Percentiles rank a stretch among this genome's conserved stretches.
phyloP scores from a whole-genome alignment of 2,329 filamentous ascomycete genomes.

The Fusarium algeriense region DNA sequence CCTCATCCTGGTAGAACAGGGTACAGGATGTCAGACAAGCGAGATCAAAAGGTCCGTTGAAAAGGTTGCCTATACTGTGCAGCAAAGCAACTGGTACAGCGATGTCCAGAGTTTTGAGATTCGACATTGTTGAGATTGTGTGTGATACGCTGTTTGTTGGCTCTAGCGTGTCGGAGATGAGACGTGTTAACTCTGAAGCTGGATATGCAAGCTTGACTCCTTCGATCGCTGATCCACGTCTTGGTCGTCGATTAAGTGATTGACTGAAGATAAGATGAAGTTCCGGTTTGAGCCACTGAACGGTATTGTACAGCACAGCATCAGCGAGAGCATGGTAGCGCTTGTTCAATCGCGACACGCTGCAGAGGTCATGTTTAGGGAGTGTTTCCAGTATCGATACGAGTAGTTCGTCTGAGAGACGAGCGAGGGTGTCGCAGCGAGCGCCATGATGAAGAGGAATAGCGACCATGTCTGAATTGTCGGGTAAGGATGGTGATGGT shows the following conservation, averaged over 20 bases:
- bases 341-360: conserved; percentile 58
- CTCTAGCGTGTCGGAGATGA: conserved; percentile 55
- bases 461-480: conserved; percentile 8
- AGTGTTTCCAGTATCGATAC: conserved; percentile 56
- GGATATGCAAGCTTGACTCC: conserved; percentile 61
- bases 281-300: conserved; percentile 61
- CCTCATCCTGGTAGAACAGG: conserved; percentile 60
- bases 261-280: conserved; percentile 63
- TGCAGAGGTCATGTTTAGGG: conserved; percentile 57
- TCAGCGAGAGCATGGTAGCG: conserved; percentile 60
- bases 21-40: conserved; percentile 61
- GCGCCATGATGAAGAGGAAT: conserved; percentile 12
- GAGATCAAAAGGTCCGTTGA: conserved; percentile 64
- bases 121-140: conserved; percentile 63
- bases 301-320: conserved; percentile 60
- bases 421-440: conserved; percentile 37
- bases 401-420: conserved; percentile 56
- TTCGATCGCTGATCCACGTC: conserved; percentile 62
- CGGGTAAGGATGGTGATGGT: not conserved
- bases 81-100: conserved; percentile 59
- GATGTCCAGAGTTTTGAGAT: conserved; percentile 61
- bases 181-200: conserved; percentile 56
- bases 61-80: conserved; percentile 61
- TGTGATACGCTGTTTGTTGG: conserved; percentile 59
- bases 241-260: conserved; percentile 59